A percentile compares a stretch with the other conserved stretches of the same genome.
Conservation (phyloP, 164 flowering plant species). For the Platanus orientalis region DNA sequence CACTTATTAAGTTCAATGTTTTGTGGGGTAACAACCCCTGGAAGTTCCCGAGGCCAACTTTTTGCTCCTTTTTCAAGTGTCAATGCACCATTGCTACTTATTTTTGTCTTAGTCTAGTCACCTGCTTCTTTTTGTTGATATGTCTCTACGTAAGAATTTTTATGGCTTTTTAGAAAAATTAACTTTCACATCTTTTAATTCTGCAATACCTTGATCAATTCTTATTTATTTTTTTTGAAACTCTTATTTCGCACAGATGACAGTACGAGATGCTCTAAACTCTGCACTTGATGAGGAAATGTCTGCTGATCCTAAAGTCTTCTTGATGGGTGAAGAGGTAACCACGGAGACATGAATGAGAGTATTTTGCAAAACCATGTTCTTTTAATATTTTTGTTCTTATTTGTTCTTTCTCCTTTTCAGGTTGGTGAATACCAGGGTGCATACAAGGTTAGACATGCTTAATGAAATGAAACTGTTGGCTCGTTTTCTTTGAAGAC, state of each 20-base stretch:
- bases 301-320: conserved; percentile 48
- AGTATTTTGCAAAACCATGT: neutral
- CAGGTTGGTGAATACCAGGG: conserved; percentile 99
- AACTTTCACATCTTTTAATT: too few relatives aligned
- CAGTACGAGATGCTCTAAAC: conserved; percentile 61
- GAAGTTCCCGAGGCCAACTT: too few relatives aligned
- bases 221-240: too few relatives aligned
- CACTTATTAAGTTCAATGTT: too few relatives aligned
- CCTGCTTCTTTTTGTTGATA: too few relatives aligned
- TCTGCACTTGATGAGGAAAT: conserved; percentile 71
- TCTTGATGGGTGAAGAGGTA: conserved; percentile 48
- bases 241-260: conserved; percentile 44
- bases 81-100: too few relatives aligned
- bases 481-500: neutral
- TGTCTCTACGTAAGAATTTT: too few relatives aligned
- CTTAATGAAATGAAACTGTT: neutral
- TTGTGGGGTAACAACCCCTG: too few relatives aligned
- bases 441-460: conserved; percentile 86
- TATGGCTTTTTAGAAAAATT: too few relatives aligned
- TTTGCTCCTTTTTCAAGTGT: too few relatives aligned
- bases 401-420: conserved; percentile 8
- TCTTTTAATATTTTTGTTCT: neutral
- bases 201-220: too few relatives aligned
- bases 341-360: neutral
- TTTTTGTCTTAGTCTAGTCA: too few relatives aligned